Percentiles rank a stretch among this genome's conserved stretches.
These are phyloP conservation scores for Begonia fuchsioides DNA, from an alignment of 306 rosid species.

Conservation along the genomic window DNA sequence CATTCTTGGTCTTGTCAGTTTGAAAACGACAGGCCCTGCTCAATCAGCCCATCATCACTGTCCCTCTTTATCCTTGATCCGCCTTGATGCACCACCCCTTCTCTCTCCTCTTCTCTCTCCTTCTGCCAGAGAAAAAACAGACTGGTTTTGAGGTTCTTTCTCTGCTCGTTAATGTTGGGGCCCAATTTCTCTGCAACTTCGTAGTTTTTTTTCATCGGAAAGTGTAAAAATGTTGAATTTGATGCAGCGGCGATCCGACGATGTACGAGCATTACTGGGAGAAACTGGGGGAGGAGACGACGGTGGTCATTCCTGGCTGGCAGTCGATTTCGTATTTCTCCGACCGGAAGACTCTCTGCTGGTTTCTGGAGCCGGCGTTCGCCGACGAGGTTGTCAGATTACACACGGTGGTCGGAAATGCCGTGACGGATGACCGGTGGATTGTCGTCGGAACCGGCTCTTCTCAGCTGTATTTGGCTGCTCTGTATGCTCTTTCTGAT, in stretches of 20 bases:
- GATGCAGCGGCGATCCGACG: constrained; percentile 83
- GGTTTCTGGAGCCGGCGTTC: constrained; percentile 74
- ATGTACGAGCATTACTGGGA: constrained; percentile 65
- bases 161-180: too few species aligned
- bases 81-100: too few species aligned
- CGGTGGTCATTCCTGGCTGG: constrained; percentile 61
- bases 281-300: constrained; percentile 42
- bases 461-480: constrained; percentile 75
- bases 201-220: neutral
- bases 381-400: constrained; percentile 44
- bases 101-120: too few species aligned
- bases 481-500: constrained; percentile 68
- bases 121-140: too few species aligned
- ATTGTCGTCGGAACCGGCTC: constrained; percentile 92
- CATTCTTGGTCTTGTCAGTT: too few species aligned
- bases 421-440: constrained; percentile 50
- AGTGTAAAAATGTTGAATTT: too few species aligned
- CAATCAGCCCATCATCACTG: too few species aligned
- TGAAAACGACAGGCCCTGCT: too few species aligned
- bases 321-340: constrained; percentile 73
- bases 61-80: too few species aligned
- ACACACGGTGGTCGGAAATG: constrained; percentile 67
- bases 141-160: too few species aligned
- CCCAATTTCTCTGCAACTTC: too few species aligned
- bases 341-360: constrained; percentile 37